These are phyloP conservation scores for Nicotiana noctiflora DNA, from an alignment of 257 asterid species.

Conservation along the genomic window DNA sequence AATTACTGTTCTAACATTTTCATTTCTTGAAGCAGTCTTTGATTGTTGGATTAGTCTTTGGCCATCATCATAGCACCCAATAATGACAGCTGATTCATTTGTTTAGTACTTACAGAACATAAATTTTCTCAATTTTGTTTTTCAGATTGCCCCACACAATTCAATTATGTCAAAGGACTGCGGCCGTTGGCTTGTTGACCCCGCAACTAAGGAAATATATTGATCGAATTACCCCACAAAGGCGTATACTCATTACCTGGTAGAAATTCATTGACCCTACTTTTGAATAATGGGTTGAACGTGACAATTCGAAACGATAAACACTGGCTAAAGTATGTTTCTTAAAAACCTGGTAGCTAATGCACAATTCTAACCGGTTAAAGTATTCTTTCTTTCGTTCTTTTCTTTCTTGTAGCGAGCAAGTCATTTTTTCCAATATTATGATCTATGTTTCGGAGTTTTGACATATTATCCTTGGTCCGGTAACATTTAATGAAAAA, in stretches of 20 bases:
- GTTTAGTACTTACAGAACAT: conserved; percentile 30
- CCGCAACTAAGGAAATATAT: conserved; percentile 34
- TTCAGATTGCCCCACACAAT: conserved; percentile 21
- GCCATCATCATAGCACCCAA: conserved; percentile 8
- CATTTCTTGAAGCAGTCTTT: not conserved
- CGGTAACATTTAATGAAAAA: no score
- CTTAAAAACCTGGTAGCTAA: no score
- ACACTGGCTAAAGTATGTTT: not conserved
- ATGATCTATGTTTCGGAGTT: no score
- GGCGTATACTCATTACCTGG: not conserved
- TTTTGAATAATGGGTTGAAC: not conserved
- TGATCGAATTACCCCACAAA: not conserved
- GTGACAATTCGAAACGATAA: not conserved
- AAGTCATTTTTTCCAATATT: no score
- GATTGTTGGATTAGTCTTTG: not conserved
- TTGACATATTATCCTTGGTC: no score
- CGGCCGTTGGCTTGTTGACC: conserved; percentile 47
- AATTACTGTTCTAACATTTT: not conserved
- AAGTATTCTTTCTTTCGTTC: no score
- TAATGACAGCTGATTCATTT: conserved; percentile 12
- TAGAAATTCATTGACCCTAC: not conserved
- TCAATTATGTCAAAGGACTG: conserved; percentile 29
- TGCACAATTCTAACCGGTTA: no score
- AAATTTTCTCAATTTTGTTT: conserved; percentile 7
- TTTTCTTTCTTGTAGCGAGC: no score